These are phyloP conservation scores for Fulvia fulva DNA, from an alignment of 2,329 filamentous ascomycete species.

Conservation along the genomic window DNA sequence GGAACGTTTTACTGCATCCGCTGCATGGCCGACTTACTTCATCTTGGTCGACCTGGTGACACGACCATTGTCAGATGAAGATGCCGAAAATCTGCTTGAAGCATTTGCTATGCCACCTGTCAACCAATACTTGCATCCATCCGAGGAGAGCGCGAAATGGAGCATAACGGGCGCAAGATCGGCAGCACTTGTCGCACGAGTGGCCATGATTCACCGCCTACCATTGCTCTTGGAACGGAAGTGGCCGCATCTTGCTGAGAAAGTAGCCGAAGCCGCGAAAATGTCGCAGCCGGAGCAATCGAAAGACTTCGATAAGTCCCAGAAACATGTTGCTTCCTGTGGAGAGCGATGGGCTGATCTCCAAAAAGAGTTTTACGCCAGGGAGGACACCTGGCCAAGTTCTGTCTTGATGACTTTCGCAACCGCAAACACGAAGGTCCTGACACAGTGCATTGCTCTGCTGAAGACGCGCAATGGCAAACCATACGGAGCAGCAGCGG, in stretches of 20 bases:
- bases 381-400: conserved; percentile 24
- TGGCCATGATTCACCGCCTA: conserved; percentile 18
- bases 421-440: conserved; percentile 40
- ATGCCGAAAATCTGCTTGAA: conserved; percentile 43
- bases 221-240: conserved; percentile 46
- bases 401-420: conserved; percentile 24
- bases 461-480: conserved; percentile 58
- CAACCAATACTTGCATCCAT: conserved; percentile 50
- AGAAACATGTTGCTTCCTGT: conserved; percentile 63
- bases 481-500: conserved; percentile 60
- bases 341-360: conserved; percentile 62
- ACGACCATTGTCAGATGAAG: conserved; percentile 38
- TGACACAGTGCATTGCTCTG: conserved; percentile 48
- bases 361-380: conserved; percentile 38
- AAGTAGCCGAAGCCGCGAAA: conserved; percentile 64
- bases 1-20: conserved; percentile 64
- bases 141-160: conserved; percentile 48
- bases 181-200: conserved; percentile 39
- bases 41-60: conserved; percentile 49
- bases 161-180: conserved; percentile 45
- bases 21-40: conserved; percentile 74
- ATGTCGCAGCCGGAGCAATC: conserved; percentile 78
- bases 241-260: conserved; percentile 60
- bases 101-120: conserved; percentile 52
- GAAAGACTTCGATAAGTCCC: conserved; percentile 69